Evolutionary conservation across 345 rosid species (phyloP), one percentile per base, ranked within the genome.

Genomic region (Linum lewisii): DNA sequence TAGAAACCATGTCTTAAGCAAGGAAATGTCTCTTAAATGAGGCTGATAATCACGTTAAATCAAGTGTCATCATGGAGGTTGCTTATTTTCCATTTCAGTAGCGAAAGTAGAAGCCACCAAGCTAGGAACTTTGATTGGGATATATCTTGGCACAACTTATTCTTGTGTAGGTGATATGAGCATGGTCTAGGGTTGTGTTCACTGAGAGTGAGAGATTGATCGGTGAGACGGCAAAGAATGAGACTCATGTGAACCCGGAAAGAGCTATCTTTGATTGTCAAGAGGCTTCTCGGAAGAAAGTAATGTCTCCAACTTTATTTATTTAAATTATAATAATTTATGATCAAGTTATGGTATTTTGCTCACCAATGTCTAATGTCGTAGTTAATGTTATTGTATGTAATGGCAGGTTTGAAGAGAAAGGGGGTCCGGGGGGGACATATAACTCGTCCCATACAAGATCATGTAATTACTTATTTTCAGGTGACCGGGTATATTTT

Each of bases 131-230:
- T 96, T 92, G 0, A 92, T 92, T 15, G 98, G 98, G 58, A 92
- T 92, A 24, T 96, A 92, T 63, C 95, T 92, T 23, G 98, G 98
- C 0, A 92, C 98, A 6, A 92, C 98, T 0, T 92, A 92, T 60
- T 92, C 98, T 0, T 92, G 98, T 74, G 98, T 92, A 45, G 98
- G 97, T 72, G 98, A 37, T 92, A 92, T 81, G 86, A 86, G 77
- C 84, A 86, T 26, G 98, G 98, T 92, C 98, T 0, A 88, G 97
- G 98, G 98, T 92, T 11, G 98, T 74, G 61, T 92, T 92, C 84
- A 88, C 98, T 0, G 98, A 92, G 54, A 61, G 76, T n/a, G 98
- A 92, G 81, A 86, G 98, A 72, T 70, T 92, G 62, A 88, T 92
- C 1, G 98, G 98, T 67, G 96, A 92, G 72, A 96, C 98, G 60